phyloP scores from a whole-genome alignment of 495 filamentous ascomycete species.

The Hypoxylon rickii region DNA sequence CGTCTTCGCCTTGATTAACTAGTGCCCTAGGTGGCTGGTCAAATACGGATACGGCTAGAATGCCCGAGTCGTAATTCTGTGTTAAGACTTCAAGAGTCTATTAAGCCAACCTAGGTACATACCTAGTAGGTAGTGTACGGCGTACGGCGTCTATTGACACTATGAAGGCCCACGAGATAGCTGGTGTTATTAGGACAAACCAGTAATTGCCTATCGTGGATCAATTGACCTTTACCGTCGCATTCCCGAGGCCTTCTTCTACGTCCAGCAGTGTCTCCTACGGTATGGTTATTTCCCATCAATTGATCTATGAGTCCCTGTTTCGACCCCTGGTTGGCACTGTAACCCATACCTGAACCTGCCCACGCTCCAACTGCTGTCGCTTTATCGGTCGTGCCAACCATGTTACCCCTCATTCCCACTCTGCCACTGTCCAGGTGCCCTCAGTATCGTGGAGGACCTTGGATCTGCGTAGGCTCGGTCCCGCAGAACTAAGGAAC shows the following conservation, averaged over 20 bases:
- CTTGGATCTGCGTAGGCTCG: too few relatives aligned
- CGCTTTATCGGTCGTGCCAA: slow-evolving; percentile 12
- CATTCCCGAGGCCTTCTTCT: slow-evolving; percentile 5
- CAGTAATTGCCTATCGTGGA: too few relatives aligned
- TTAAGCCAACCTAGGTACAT: background rate
- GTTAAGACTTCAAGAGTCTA: background rate
- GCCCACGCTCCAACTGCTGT: slow-evolving; percentile 17
- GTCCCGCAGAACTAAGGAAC: background rate
- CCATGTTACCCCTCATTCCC: slow-evolving; percentile 27
- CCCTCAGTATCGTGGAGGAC: background rate
- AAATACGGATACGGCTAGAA: slow-evolving; percentile 25
- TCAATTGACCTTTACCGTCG: background rate
- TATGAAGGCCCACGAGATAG: too few relatives aligned
- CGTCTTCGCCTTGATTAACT: slow-evolving; percentile 1
- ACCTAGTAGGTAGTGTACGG: background rate
- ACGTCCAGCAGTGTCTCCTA: background rate
- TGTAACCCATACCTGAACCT: slow-evolving; percentile 17
- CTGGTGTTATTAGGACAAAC: too few relatives aligned
- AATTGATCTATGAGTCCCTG: slow-evolving; percentile 8
- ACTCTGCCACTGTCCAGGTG: slow-evolving; percentile 4
- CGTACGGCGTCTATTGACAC: too few relatives aligned
- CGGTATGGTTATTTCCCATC: too few relatives aligned
- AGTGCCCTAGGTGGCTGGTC: slow-evolving; percentile 6
- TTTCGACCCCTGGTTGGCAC: slow-evolving; percentile 6
- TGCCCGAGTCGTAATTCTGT: slow-evolving; percentile 18